These are phyloP conservation scores for Chaetoceros tenuissimus DNA, from an alignment of 108 stramenopile genomes.

Conservation along the genomic window DNA sequence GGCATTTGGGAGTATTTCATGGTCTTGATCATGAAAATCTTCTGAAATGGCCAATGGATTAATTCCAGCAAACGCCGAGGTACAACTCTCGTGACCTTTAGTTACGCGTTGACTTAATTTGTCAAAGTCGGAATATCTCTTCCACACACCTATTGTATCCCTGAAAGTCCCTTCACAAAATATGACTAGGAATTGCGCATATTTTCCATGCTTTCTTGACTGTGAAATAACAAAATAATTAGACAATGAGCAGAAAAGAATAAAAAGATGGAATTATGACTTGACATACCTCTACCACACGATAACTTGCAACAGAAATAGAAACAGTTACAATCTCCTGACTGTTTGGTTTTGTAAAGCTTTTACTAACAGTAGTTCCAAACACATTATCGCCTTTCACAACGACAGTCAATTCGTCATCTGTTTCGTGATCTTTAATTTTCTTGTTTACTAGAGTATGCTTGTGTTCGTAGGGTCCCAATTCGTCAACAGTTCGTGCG, in stretches of 20 bases:
- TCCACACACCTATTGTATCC: constrained; percentile 86
- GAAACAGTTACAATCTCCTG: constrained; percentile 69
- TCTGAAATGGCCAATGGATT: constrained; percentile 64
- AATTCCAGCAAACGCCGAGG: constrained; percentile 63
- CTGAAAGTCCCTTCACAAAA: constrained; percentile 74
- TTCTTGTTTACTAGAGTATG: constrained; percentile 36
- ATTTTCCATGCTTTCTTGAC: constrained; percentile 74
- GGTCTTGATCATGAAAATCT: constrained; percentile 58
- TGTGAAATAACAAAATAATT: constrained; percentile 8
- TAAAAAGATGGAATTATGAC: neutral
- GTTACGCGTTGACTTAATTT: constrained; percentile 63
- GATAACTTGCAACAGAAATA: constrained; percentile 80
- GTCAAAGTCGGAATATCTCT: constrained; percentile 82
- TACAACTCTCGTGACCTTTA: constrained; percentile 65
- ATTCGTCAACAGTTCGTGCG: constrained; percentile 24
- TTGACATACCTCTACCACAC: constrained; percentile 65
- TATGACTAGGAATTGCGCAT: constrained; percentile 81
- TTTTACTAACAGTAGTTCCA: constrained; percentile 85
- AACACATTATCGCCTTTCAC: constrained; percentile 75
- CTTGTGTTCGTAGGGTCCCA: constrained; percentile 36
- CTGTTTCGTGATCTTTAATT: constrained; percentile 34
- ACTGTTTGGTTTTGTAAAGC: constrained; percentile 40
- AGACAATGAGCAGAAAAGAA: neutral
- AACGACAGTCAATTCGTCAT: constrained; percentile 51
- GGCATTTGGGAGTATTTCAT: constrained; percentile 67